A percentile compares a stretch with the other conserved stretches of the same genome.
These are phyloP conservation scores for Asparagopsis taxiformis DNA, from an alignment of 31 red algal species.

Conservation along the genomic window DNA sequence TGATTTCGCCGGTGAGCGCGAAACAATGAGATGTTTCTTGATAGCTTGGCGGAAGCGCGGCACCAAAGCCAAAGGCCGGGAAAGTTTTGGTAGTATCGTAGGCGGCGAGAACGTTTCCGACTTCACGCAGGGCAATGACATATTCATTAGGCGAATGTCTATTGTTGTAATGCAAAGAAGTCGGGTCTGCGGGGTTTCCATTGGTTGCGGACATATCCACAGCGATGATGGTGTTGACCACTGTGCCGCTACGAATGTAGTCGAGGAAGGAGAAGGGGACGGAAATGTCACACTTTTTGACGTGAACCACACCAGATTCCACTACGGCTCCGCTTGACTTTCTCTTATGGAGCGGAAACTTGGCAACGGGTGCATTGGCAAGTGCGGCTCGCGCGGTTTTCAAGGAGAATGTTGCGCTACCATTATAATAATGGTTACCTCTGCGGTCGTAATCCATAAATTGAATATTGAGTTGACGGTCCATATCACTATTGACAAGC, in stretches of 20 bases:
- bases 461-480: conserved; percentile 29
- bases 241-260: conserved; percentile 63
- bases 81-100: conserved; percentile 68
- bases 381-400: background rate
- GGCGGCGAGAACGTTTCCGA: conserved; percentile 55
- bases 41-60: conserved; percentile 43
- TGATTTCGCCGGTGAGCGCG: conserved; percentile 52
- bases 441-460: conserved; percentile 30
- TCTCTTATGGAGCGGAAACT: conserved; percentile 19
- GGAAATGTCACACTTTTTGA: conserved; percentile 53
- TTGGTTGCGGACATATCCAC: conserved; percentile 84
- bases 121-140: conserved; percentile 74
- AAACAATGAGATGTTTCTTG: conserved; percentile 60
- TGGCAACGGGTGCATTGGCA: background rate
- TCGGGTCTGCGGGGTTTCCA: conserved; percentile 58
- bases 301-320: conserved; percentile 14
- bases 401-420: conserved; percentile 33
- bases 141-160: conserved; percentile 55
- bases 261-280: conserved; percentile 74
- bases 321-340: conserved; percentile 4
- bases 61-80: conserved; percentile 82
- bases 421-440: conserved; percentile 20
- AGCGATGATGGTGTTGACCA: conserved; percentile 66
- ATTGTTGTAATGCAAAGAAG: conserved; percentile 65
- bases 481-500: conserved; percentile 44